Conservation (phyloP, 1,284 basidiomycete genomes). For the Cryptococcus deneoformans region DNA sequence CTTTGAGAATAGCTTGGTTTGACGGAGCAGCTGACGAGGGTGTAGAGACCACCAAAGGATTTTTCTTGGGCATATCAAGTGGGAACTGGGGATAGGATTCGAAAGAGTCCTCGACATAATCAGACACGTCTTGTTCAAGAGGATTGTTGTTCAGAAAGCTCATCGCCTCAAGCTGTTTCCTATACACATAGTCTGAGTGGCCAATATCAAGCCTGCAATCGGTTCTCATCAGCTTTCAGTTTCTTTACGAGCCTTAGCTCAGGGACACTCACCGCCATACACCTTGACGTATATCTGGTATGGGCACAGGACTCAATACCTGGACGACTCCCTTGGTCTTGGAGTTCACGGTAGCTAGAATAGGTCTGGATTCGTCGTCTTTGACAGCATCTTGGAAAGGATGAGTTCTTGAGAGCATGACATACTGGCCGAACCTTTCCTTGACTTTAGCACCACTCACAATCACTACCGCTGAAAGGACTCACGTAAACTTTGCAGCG, state of each 20-base stretch:
- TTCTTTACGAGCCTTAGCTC: not conserved
- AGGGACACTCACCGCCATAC: conserved; percentile 57
- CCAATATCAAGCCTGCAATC: conserved; percentile 64
- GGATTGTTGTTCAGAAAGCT: conserved; percentile 61
- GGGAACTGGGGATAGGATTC: too few relatives aligned
- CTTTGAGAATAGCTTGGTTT: conserved; percentile 58
- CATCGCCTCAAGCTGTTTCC: conserved; percentile 70
- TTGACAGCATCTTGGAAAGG: conserved; percentile 24
- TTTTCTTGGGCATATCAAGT: too few relatives aligned
- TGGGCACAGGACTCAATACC: conserved; percentile 57
- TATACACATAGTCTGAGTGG: conserved; percentile 62
- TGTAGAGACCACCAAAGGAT: too few relatives aligned
- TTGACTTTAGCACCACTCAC: not conserved
- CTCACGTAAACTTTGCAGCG: not conserved
- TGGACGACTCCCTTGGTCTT: conserved; percentile 53
- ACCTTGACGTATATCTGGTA: conserved; percentile 50
- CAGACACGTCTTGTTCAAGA: conserved; percentile 44
- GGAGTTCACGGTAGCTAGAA: conserved; percentile 59
- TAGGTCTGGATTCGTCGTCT: conserved; percentile 44
- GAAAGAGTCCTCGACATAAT: not conserved
- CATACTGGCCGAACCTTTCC: conserved; percentile 8
- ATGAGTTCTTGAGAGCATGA: conserved; percentile 17
- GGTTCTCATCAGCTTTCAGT: not conserved
- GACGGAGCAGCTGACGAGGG: conserved; percentile 1
- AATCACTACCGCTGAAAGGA: not conserved